Evolutionary conservation across 2,329 filamentous ascomycete genomes (phyloP).

Genomic region (Diaporthe vexans): DNA sequence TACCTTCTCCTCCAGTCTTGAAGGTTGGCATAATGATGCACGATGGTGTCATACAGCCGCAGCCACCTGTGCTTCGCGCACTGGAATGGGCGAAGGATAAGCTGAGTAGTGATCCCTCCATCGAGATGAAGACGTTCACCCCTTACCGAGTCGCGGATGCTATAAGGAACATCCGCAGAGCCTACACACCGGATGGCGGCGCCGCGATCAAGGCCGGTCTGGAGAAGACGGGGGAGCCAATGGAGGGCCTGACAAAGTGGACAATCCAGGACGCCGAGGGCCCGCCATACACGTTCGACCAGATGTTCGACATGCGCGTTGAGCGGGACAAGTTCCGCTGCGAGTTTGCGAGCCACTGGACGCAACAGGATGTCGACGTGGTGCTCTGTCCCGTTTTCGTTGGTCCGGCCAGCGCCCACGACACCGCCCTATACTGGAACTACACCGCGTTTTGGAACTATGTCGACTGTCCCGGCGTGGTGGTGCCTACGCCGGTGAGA

Average conservation of each 20-base stretch:
- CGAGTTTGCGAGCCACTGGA: conserved; percentile 53
- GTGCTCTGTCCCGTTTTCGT: conserved; percentile 54
- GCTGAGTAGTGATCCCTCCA: conserved; percentile 39
- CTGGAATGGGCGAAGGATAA: conserved; percentile 51
- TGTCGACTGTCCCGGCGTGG: conserved; percentile 54
- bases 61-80: conserved; percentile 54
- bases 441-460: conserved; percentile 56
- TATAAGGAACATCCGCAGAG: conserved; percentile 50
- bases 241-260: conserved; percentile 60
- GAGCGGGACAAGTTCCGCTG: conserved; percentile 51
- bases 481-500: conserved; percentile 52
- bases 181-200: conserved; percentile 64
- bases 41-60: conserved; percentile 54
- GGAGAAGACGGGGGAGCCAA: conserved; percentile 57
- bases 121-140: conserved; percentile 54
- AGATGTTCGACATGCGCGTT: conserved; percentile 47
- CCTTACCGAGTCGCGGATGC: conserved; percentile 50
- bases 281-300: conserved; percentile 44
- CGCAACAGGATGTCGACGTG: conserved; percentile 54
- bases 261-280: conserved; percentile 50
- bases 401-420: conserved; percentile 54
- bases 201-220: conserved; percentile 51
- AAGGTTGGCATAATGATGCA: conserved; percentile 59
- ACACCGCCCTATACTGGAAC: conserved; percentile 54
- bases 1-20: conserved; percentile 43